Evolutionary conservation across 169 alveolate genomes (phyloP), one percentile per base, ranked within the genome.

Genomic region (Plasmodium knowlesi): DNA sequence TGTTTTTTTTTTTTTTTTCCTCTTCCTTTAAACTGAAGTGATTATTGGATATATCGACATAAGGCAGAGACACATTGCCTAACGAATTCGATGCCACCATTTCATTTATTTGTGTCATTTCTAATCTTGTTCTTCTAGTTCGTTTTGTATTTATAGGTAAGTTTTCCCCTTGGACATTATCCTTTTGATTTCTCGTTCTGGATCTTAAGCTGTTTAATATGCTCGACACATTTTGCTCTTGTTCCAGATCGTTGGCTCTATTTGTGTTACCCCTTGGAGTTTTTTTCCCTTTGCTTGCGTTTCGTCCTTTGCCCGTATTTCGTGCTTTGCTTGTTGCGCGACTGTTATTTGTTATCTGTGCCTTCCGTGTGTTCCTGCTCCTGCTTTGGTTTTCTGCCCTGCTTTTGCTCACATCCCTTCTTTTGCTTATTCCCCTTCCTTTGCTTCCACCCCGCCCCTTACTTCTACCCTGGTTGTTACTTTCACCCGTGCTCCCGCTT

Each of bases 1-100:
- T 72, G 25, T 3, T 78, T 9, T 72, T 84, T 6, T 72, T 72
- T 25, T 84, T 84, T 46, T 73, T 82, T 41, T 43, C 61, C 70
- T 84, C 16, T 83, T 83, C 82, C 67, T 61, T 57, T 57, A 83
- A 83, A 83, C 19, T 46, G 30, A 83, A 19, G 34, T 83, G 54
- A 22, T 1, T 16, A 54, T 19, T 12, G 12, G 73, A 12, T 67
- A 83, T 30, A 37, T 83, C 91, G 6, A 28, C 71, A 61, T 83
- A 67, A 32, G 91, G 30, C 12, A 22, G 39, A 50, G 50, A 19
- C 39, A 25, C 14, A 10, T 37, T 82, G 37, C 16, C 4, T 82
- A 57, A 25, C 30, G 89, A 46, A 14, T 39, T 25, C 16, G 43
- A 19, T 8, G 37, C 22, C 39, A 9, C 76, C 76, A 67, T 67